These are phyloP conservation scores for Xanthoconium stramineum DNA, from an alignment of 768 basidiomycete species.

Conservation along the genomic window DNA sequence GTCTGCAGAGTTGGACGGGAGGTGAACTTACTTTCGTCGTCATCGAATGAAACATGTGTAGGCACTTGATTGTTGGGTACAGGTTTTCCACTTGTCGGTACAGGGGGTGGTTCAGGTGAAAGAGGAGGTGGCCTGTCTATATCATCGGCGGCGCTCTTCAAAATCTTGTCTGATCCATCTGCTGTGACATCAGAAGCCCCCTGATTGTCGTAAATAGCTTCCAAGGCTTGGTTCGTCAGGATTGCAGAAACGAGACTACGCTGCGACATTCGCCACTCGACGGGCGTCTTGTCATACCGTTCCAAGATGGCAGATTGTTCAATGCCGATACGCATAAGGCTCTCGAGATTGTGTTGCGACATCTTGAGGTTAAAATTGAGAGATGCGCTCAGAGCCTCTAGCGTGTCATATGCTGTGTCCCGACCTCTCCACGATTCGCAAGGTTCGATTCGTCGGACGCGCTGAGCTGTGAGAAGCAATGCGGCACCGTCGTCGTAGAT, in stretches of 20 bases:
- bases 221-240: conserved; percentile 20
- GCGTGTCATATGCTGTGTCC: conserved; percentile 24
- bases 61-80: background rate
- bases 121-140: background rate
- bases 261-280: conserved; percentile 47
- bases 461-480: conserved; percentile 41
- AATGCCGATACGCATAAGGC: conserved; percentile 34
- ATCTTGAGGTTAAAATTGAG: conserved; percentile 35
- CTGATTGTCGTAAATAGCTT: conserved; percentile 13
- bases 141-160: conserved; percentile 11
- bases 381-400: conserved; percentile 29
- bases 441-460: conserved; percentile 25
- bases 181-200: conserved; percentile 3
- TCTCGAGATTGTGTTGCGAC: conserved; percentile 38
- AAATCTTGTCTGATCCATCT: conserved; percentile 10
- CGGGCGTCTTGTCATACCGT: conserved; percentile 37
- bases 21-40: conserved; percentile 15
- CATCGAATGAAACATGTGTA: conserved; percentile 5
- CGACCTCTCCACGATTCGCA: conserved; percentile 24
- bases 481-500: conserved; percentile 47
- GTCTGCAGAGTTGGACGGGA: background rate
- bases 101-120: conserved; percentile 5
- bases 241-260: conserved; percentile 34
- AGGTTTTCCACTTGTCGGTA: conserved; percentile 13
- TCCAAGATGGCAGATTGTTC: conserved; percentile 41